Percentiles rank a stretch among this genome's conserved stretches.
phyloP scores from a whole-genome alignment of 1,139 yeast genomes.

The Taphrina wiesneri region DNA sequence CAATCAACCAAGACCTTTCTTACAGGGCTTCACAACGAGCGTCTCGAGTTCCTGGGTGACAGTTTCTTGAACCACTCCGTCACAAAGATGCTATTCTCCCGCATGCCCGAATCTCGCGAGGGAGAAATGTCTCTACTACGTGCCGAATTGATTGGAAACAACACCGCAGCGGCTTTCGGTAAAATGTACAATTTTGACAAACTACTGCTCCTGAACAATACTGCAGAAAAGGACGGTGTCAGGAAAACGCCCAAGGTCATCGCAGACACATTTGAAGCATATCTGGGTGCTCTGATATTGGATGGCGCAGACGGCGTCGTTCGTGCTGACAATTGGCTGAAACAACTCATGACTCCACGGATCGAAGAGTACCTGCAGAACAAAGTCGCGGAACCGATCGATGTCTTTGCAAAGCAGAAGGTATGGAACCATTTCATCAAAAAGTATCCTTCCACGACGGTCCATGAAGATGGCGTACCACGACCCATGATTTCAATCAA shows the following conservation, averaged over 20 bases:
- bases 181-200: conserved; percentile 68
- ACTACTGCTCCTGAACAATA: conserved; percentile 55
- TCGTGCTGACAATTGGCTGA: conserved; percentile 57
- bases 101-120: conserved; percentile 72
- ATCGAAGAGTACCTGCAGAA: conserved; percentile 47
- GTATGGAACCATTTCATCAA: conserved; percentile 78
- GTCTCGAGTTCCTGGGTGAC: conserved; percentile 92
- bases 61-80: conserved; percentile 74
- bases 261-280: conserved; percentile 88
- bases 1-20: conserved; percentile 25
- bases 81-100: conserved; percentile 64
- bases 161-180: conserved; percentile 70
- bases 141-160: conserved; percentile 71
- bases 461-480: not conserved
- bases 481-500: conserved; percentile 40
- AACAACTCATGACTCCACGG: conserved; percentile 56
- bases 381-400: conserved; percentile 47
- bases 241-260: conserved; percentile 52
- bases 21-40: conserved; percentile 64
- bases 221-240: conserved; percentile 43
- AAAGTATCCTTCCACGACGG: conserved; percentile 60
- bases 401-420: conserved; percentile 70
- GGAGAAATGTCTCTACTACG: conserved; percentile 78
- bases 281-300: conserved; percentile 76
- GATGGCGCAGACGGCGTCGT: conserved; percentile 54